Base-by-base conservation (phyloP, 345 rosid species). In the Linum tenue region DNA sequence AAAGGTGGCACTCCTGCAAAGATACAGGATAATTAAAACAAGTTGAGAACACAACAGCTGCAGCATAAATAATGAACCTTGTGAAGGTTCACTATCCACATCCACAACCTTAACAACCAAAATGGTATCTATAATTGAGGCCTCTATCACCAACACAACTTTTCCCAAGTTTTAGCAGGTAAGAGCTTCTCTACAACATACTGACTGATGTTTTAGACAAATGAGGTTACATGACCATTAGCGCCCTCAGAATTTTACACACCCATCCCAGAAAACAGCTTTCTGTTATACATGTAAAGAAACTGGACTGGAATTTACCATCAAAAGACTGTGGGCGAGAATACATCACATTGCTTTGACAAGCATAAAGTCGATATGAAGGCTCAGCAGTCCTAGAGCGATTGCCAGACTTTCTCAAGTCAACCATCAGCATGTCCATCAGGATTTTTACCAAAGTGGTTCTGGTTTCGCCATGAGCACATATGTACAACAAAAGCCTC, bases 401-500 rank as follows among this genome's bases (percentile, higher is more conserved):
- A 77, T 58, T 67, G 70, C 56, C 68, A 56, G 86, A 80, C 72
- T 75, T 87, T 71, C 85, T 84, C 55, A 83, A 79, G 77, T 88
- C 96, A 57, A 82, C 86, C 84, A 84, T 83, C 79, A 92, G 82
- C 92, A 90, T 86, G 63, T 84, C 94, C 89, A 90, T 86, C 79
- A 92, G 77, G 66, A 86, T 84, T 67, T 81, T 86, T 62, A 90
- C 92, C 67, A 92, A 70, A 70, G 82, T 75, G 55, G 79, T 77
- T 81, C 99, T 83, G 56, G 99, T 88, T 67, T 86, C 96, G 15
- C 83, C 77, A 75, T 92, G 97, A 63, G 96, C 85, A 83, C 99
- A 90, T 72, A 92, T 73, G 76, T 92, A 88, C 79, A 92, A 75
- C 58, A 92, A 81, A 74, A 92, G 99, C 81, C 90, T 85, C 82